Conservation (phyloP, 139 green algal species). For the Klebsormidium nitens region DNA sequence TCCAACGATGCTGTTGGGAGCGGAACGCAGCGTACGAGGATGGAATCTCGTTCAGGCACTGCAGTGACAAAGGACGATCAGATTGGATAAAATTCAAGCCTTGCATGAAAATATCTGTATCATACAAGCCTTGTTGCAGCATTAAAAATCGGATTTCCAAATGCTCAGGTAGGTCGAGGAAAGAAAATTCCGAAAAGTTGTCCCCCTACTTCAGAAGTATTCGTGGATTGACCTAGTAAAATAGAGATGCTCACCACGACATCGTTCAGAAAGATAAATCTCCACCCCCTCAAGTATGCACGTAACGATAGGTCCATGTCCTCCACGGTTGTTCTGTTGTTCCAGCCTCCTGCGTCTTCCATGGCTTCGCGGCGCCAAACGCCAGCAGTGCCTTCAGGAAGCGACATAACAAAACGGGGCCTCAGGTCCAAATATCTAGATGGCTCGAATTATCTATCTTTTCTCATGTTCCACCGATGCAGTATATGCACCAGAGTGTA, state of each 20-base stretch:
- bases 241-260: too few species aligned
- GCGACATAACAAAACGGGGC: not conserved
- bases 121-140: too few species aligned
- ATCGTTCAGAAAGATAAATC: constrained; percentile 72
- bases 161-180: too few species aligned
- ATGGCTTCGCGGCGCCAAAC: constrained; percentile 70
- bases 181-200: too few species aligned
- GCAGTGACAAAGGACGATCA: constrained; percentile 1
- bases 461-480: not conserved
- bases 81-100: too few species aligned
- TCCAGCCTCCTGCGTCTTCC: constrained; percentile 81
- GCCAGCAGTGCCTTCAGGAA: constrained; percentile 62
- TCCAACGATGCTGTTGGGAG: constrained; percentile 96
- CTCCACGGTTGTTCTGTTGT: constrained; percentile 86
- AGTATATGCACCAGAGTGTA: not conserved
- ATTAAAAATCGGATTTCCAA: too few species aligned
- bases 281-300: constrained; percentile 75
- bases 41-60: constrained; percentile 76
- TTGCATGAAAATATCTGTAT: too few species aligned
- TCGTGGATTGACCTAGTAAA: too few species aligned
- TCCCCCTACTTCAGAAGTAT: too few species aligned
- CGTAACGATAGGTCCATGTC: constrained; percentile 83
- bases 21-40: constrained; percentile 83
- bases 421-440: too few species aligned
- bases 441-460: too few species aligned